Evolutionary conservation across 1,139 yeast genomes (phyloP).

Genomic region (Kodamaea fungicola): DNA sequence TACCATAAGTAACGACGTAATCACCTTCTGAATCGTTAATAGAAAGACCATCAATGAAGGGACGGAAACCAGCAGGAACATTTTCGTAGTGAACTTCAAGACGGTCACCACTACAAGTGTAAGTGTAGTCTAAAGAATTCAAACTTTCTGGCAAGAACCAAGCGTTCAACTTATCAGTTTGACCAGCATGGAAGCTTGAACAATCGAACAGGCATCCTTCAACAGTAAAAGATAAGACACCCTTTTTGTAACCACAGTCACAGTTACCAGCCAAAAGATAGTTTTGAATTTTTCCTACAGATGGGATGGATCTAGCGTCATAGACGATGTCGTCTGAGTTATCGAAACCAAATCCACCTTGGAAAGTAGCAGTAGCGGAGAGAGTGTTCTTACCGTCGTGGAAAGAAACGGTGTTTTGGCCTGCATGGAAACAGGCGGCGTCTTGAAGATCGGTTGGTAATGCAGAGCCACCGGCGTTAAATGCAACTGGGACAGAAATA

Average conservation of each 20-base stretch:
- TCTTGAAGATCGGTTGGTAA: constrained; percentile 15
- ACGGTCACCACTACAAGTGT: constrained; percentile 13
- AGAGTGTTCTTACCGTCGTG: constrained; percentile 21
- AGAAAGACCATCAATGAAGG: constrained; percentile 19
- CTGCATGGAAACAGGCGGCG: constrained; percentile 17
- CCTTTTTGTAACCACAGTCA: constrained; percentile 19
- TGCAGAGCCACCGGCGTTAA: constrained; percentile 22
- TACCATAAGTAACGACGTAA: constrained; percentile 6
- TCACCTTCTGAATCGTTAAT: constrained; percentile 4
- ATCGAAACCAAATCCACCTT: constrained; percentile 5
- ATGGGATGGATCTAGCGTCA: constrained; percentile 12
- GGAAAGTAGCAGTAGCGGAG: constrained; percentile 14
- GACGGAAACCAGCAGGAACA: constrained; percentile 28
- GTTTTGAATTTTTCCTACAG: constrained; percentile 13
- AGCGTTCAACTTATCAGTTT: constrained; percentile 19
- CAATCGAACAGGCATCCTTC: constrained; percentile 17
- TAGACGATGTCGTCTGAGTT: constrained; percentile 3
- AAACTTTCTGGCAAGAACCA: constrained; percentile 18
- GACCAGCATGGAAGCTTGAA: constrained; percentile 16
- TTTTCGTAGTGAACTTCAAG: constrained; percentile 14
- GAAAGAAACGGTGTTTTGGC: constrained; percentile 23
- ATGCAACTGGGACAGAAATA: constrained; percentile 23
- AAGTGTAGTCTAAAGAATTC: constrained; percentile 8
- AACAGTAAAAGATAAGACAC: constrained; percentile 19
- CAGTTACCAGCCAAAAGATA: constrained; percentile 20